phyloP scores from a whole-genome alignment of 352 stramenopile genomes.

The Globisporangium polare region DNA sequence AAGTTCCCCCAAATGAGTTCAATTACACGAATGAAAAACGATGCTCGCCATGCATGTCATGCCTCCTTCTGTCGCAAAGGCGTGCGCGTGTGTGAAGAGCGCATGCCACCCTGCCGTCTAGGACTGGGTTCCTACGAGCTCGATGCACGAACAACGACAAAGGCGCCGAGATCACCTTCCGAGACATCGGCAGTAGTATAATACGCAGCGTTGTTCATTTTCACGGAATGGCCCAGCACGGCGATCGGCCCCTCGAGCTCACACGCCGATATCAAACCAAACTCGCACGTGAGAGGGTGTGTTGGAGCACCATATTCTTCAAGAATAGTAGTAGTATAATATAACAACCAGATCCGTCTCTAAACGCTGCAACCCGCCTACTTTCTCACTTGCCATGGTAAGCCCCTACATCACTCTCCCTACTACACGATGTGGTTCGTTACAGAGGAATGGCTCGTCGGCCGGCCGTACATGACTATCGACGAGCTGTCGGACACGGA shows the following conservation, averaged over 20 bases:
- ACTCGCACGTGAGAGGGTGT: no score
- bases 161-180: not conserved
- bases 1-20: not conserved
- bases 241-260: no score
- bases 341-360: not conserved
- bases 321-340: slow-evolving; percentile 11
- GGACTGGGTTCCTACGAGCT: no score
- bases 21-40: not conserved
- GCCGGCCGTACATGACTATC: slow-evolving; percentile 65
- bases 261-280: no score
- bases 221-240: no score
- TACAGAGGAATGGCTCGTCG: slow-evolving; percentile 12
- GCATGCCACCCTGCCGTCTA: no score
- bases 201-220: no score
- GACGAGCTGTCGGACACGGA: slow-evolving; percentile 40
- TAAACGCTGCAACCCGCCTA: not conserved
- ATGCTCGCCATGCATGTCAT: no score
- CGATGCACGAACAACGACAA: not conserved
- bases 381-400: not conserved
- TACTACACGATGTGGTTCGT: slow-evolving; percentile 37
- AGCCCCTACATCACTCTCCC: not conserved
- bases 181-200: no score
- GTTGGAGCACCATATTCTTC: no score
- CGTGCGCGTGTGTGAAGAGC: no score
- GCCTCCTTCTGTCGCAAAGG: no score